Conservation (phyloP, 192 early-diverging fungal species). For the Rhizophagus sp. region DNA sequence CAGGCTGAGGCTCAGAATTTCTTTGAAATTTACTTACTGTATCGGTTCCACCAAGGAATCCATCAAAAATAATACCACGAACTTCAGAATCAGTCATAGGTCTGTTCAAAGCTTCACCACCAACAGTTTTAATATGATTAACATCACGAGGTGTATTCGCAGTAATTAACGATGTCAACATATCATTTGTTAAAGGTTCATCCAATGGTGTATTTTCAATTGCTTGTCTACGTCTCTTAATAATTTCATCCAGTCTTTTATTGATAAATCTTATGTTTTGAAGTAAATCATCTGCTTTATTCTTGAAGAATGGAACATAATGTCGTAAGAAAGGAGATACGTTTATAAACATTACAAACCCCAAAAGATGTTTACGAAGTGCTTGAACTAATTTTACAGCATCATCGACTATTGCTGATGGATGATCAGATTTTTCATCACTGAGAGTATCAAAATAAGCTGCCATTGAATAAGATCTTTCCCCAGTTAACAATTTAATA, state of each 20-base stretch:
- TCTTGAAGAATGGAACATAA: neutral
- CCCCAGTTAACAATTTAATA: neutral
- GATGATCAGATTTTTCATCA: neutral
- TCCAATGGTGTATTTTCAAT: neutral
- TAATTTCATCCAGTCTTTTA: neutral
- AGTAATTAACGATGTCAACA: conserved; percentile 14
- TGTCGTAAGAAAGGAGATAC: neutral
- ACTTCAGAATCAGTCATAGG: conserved; percentile 13
- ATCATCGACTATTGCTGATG: neutral
- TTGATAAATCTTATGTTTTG: neutral
- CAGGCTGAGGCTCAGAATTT: no score
- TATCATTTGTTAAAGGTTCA: neutral
- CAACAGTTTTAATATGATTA: neutral
- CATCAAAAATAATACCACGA: neutral
- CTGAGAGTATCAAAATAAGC: neutral
- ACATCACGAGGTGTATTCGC: conserved; percentile 9
- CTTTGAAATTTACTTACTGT: conserved; percentile 4
- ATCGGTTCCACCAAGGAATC: neutral
- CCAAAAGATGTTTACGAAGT: neutral
- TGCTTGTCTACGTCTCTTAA: conserved; percentile 2
- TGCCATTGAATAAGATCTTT: conserved; percentile 3
- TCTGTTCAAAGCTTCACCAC: neutral
- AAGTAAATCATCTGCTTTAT: neutral
- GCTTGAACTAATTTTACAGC: neutral
- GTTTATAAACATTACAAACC: neutral